Conservation (phyloP, 1,284 basidiomycete species). For the Ustilago shanxiensis region DNA sequence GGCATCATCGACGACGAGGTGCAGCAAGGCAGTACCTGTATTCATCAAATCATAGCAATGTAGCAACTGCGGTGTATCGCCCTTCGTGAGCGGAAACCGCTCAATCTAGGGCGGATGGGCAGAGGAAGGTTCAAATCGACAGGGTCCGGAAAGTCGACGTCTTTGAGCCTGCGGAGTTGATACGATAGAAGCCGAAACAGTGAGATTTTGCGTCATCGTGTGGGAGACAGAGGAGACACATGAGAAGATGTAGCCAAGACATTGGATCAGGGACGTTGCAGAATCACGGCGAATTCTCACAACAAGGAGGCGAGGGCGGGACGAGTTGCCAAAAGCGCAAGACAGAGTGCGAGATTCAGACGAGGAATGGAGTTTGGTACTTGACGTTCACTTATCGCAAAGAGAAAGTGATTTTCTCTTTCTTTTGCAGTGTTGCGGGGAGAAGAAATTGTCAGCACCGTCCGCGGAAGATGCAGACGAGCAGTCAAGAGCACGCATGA, state of each 20-base stretch:
- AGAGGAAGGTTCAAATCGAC: neutral
- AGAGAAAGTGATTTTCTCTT: neutral
- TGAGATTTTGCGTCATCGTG: slow-evolving; percentile 24
- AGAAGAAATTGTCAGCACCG: neutral
- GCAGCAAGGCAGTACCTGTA: slow-evolving; percentile 8
- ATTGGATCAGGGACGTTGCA: slow-evolving; percentile 14
- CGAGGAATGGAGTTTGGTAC: neutral
- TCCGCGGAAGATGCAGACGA: slow-evolving; percentile 1
- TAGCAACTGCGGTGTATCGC: neutral
- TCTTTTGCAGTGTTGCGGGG: neutral
- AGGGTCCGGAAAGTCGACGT: slow-evolving; percentile 12
- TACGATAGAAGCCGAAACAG: slow-evolving; percentile 6
- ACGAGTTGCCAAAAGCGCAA: neutral
- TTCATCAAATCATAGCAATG: neutral
- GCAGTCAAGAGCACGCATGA: slow-evolving; percentile 1
- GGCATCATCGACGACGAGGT: slow-evolving; percentile 15
- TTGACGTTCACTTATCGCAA: slow-evolving; percentile 13
- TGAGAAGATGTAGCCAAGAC: slow-evolving; percentile 15
- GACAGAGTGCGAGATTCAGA: neutral
- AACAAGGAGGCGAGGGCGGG: neutral
- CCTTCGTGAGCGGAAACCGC: neutral
- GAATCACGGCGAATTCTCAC: slow-evolving; percentile 13
- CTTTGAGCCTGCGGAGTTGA: slow-evolving; percentile 7
- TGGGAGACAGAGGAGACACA: neutral
- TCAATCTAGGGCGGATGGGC: neutral